phyloP scores from a whole-genome alignment of 2,329 filamentous ascomycete species.

The Aspergillus nomiae region DNA sequence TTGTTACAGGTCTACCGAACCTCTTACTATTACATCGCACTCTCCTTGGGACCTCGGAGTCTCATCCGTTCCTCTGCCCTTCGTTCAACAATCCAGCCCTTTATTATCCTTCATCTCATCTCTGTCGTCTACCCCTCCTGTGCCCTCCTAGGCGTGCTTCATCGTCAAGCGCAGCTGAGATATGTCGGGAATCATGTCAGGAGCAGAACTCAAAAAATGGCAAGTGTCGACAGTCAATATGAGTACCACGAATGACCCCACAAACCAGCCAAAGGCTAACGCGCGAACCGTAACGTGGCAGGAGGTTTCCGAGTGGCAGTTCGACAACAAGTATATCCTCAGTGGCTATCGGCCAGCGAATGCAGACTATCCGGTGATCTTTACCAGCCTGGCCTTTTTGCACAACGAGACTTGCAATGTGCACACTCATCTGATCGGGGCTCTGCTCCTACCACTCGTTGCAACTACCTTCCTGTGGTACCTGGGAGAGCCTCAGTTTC shows the following conservation, averaged over 20 bases:
- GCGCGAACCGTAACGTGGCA: conserved; percentile 1
- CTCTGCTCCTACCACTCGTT: conserved; percentile 19
- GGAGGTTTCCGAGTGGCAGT: conserved; percentile 18
- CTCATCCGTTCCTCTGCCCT: not conserved
- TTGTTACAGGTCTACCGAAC: too few species aligned
- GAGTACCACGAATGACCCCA: not conserved
- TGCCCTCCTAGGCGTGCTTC: not conserved
- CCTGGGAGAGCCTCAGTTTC: conserved; percentile 15
- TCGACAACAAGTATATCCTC: conserved; percentile 21
- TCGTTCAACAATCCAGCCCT: not conserved
- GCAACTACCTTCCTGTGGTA: conserved; percentile 11
- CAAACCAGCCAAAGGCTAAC: not conserved
- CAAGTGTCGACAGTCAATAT: not conserved
- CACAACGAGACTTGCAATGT: conserved; percentile 24
- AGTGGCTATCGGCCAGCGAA: conserved; percentile 20
- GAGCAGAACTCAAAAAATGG: not conserved
- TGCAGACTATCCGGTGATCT: conserved; percentile 19
- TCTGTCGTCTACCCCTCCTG: not conserved
- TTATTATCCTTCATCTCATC: not conserved
- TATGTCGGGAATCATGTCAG: not conserved
- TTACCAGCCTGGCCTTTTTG: conserved; percentile 21
- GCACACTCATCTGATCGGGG: conserved; percentile 21
- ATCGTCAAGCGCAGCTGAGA: not conserved
- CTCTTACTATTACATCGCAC: conserved; percentile 1
- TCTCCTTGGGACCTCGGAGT: conserved; percentile 1